Conservation (phyloP, 129 eudicot species). For the Solidago caesia region DNA sequence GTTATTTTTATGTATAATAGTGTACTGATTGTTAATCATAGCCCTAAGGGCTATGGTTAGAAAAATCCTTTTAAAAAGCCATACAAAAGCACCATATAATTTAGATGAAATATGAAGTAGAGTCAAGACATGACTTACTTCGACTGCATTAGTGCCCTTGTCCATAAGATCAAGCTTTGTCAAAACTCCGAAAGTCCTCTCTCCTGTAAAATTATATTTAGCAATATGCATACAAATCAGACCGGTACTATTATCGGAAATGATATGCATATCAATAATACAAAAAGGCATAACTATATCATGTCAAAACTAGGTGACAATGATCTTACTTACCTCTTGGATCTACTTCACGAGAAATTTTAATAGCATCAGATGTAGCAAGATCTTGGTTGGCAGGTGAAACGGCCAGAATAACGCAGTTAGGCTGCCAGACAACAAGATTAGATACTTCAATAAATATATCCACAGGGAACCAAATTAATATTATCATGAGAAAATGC, state of each 20-base stretch:
- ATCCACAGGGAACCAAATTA: background rate
- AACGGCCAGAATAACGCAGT: conserved; percentile 13
- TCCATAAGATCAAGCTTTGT: conserved; percentile 18
- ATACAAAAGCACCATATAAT: too few species aligned
- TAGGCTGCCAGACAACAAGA: background rate
- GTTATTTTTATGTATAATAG: too few species aligned
- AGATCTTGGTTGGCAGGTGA: conserved; percentile 16
- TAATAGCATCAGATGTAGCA: conserved; percentile 16
- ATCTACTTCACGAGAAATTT: conserved; percentile 9
- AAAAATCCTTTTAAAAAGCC: too few species aligned
- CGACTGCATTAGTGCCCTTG: background rate
- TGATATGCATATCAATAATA: background rate
- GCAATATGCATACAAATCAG: background rate
- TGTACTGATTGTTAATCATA: too few species aligned
- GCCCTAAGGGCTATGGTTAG: too few species aligned
- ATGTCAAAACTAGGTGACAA: too few species aligned
- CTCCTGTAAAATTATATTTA: background rate
- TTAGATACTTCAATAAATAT: background rate
- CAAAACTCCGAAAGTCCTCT: conserved; percentile 3
- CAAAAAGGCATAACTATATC: too few species aligned
- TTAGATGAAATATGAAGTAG: too few species aligned
- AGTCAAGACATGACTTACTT: background rate
- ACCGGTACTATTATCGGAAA: background rate
- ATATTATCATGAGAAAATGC: background rate
- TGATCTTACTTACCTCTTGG: background rate